Conservation (phyloP, 2,329 filamentous ascomycete species). For the Thelonectria olida region DNA sequence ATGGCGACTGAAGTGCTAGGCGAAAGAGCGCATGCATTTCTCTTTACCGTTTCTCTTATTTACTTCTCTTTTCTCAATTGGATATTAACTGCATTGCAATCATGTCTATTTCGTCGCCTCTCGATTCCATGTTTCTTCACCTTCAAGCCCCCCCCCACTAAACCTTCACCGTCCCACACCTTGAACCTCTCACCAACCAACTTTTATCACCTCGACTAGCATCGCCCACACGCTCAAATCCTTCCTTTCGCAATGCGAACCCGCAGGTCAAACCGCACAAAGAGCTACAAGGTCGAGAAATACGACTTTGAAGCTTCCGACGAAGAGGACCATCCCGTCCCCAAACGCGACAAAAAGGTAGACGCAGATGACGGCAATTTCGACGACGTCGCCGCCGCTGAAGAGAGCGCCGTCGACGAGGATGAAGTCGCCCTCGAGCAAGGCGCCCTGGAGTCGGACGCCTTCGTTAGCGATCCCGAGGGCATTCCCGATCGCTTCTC, state of each 20-base stretch:
- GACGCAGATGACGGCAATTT: slow-evolving; percentile 43
- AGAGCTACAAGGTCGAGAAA: slow-evolving; percentile 45
- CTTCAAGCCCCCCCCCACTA: not conserved
- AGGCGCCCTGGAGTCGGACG: slow-evolving; percentile 42
- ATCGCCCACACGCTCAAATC: slow-evolving; percentile 7
- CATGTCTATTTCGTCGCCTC: too few species aligned
- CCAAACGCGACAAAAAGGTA: slow-evolving; percentile 30
- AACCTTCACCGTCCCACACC: not conserved
- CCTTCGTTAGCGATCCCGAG: slow-evolving; percentile 35
- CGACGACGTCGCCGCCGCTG: slow-evolving; percentile 40
- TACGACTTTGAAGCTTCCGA: slow-evolving; percentile 49
- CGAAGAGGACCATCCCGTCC: slow-evolving; percentile 33
- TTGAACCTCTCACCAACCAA: not conserved
- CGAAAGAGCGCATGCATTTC: too few species aligned
- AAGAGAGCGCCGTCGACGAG: slow-evolving; percentile 46
- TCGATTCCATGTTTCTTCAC: not conserved
- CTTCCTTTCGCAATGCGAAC: slow-evolving; percentile 45
- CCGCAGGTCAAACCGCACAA: slow-evolving; percentile 48
- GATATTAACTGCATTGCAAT: too few species aligned
- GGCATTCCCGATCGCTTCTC: slow-evolving; percentile 42
- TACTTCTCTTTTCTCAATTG: too few species aligned
- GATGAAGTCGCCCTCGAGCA: slow-evolving; percentile 43
- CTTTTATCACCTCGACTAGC: slow-evolving; percentile 14
- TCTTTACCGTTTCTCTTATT: too few species aligned
- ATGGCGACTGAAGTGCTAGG: too few species aligned